Conservation (phyloP, 2,329 filamentous ascomycete genomes). For the Penicillium hesseltinei region DNA sequence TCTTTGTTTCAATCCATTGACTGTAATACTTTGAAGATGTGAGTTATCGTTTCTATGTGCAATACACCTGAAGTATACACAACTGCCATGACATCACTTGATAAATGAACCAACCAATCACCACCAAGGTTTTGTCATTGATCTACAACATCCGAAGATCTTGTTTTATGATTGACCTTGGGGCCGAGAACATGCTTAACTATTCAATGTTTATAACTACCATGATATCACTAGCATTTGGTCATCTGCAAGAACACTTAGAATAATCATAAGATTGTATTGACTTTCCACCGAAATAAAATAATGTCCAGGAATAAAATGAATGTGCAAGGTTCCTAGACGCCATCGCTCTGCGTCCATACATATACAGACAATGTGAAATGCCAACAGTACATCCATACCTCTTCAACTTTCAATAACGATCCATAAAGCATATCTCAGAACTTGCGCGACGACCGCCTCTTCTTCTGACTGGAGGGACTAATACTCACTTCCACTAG, state of each 20-base stretch:
- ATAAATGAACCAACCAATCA: conserved; percentile 18
- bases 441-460: conserved; percentile 10
- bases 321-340: conserved; percentile 8
- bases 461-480: conserved; percentile 17
- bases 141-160: background rate
- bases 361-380: background rate
- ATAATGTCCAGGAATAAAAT: conserved; percentile 6
- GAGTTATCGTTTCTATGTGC: background rate
- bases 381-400: background rate
- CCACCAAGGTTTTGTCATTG: conserved; percentile 12
- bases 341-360: conserved; percentile 8
- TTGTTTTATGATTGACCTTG: background rate
- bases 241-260: conserved; percentile 9
- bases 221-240: background rate
- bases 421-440: background rate
- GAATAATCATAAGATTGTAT: background rate
- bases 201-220: background rate
- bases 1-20: background rate
- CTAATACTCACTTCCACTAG: conserved; percentile 23
- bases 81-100: conserved; percentile 21
- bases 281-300: background rate
- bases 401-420: background rate
- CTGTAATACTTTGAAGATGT: background rate
- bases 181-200: no score
- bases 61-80: background rate